Evolutionary conservation across 2,329 filamentous ascomycete species (phyloP), one percentile per base, ranked within the genome.

Genomic region (Catunica adiposa): DNA sequence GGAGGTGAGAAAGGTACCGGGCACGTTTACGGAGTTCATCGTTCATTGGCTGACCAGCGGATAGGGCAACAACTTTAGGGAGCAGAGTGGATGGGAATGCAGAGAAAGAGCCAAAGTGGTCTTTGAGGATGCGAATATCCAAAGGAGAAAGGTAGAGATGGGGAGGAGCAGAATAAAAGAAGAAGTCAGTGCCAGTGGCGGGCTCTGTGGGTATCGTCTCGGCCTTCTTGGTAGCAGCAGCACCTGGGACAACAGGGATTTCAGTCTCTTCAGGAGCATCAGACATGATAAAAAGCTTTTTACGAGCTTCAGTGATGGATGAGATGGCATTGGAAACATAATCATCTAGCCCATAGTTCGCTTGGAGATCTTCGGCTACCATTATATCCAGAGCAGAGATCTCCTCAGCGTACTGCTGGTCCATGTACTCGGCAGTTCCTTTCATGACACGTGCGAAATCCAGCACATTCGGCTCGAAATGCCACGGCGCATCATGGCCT

Each of bases 361-460:
- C 78, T 34, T 92, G 71, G 68, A 96, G 87, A 64, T 98, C 92
- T 66, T 95, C 88, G 61, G 82, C 81, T 63, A 88, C 88, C 69
- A 94, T 88, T 59, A 75, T 74, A 58, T 79, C 71, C 23, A 98
- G 71, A 17, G 86, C 82, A 40, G 78, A 71, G 37, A 95, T 82
- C 65, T 97, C 90, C 38, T 78, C 71, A 60, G 94, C 81, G 62
- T 83, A 90, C 64, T 97, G 86, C 54, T 80, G 74, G 11, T 73
- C 66, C 83, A 98, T 90, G 65, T 98, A 98, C 34, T 85, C 82
- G 62, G 85, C 81, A 3, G 87, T 90, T 5, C 89, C 92, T 66
- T 90, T 94, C 86, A 98, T 95, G 56, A 97, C 84, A 40, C 89
- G 81, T 15, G 89, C 88, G 67, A 96, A 98, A 66, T 98, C 92